Evolutionary conservation across 805 yeast species (phyloP).

Genomic region (Ogataea allantospora): DNA sequence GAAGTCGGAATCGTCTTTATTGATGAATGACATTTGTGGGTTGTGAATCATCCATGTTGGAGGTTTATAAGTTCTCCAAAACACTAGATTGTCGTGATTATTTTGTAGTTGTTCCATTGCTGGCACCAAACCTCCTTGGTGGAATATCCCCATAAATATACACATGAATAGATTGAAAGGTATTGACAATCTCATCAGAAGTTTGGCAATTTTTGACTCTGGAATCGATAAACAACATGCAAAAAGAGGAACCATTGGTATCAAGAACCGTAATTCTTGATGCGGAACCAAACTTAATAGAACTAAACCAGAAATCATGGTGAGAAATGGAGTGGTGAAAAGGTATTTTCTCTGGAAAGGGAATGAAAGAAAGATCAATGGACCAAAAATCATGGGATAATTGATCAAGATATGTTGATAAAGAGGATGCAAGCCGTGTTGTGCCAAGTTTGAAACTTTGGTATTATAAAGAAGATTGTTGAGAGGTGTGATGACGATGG

Average conservation of each 20-base stretch:
- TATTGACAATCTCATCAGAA: slow-evolving; percentile 49
- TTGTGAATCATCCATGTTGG: slow-evolving; percentile 72
- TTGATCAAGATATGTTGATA: slow-evolving; percentile 74
- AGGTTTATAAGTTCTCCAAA: slow-evolving; percentile 96
- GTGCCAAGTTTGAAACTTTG: slow-evolving; percentile 52
- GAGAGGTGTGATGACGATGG: slow-evolving; percentile 63
- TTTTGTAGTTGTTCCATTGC: slow-evolving; percentile 46
- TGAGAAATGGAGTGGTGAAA: slow-evolving; percentile 53
- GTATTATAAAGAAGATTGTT: slow-evolving; percentile 77
- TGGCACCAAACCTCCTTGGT: slow-evolving; percentile 88
- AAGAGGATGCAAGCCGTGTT: slow-evolving; percentile 82
- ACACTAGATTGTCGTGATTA: slow-evolving; percentile 46
- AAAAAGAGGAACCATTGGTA: slow-evolving; percentile 73
- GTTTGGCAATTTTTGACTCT: slow-evolving; percentile 16
- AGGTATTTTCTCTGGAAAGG: slow-evolving; percentile 41
- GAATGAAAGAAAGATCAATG: slow-evolving; percentile 50
- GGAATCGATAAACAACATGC: slow-evolving; percentile 47
- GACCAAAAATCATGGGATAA: slow-evolving; percentile 81
- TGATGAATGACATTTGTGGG: slow-evolving; percentile 10
- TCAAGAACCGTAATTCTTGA: slow-evolving; percentile 87
- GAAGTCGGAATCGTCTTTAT: slow-evolving; percentile 21
- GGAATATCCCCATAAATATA: slow-evolving; percentile 72
- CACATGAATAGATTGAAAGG: slow-evolving; percentile 60
- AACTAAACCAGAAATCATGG: slow-evolving; percentile 60
- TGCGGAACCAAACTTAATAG: slow-evolving; percentile 77